Base-by-base conservation (phyloP, 306 rosid genomes). In the Pyrus bretschneideri region DNA sequence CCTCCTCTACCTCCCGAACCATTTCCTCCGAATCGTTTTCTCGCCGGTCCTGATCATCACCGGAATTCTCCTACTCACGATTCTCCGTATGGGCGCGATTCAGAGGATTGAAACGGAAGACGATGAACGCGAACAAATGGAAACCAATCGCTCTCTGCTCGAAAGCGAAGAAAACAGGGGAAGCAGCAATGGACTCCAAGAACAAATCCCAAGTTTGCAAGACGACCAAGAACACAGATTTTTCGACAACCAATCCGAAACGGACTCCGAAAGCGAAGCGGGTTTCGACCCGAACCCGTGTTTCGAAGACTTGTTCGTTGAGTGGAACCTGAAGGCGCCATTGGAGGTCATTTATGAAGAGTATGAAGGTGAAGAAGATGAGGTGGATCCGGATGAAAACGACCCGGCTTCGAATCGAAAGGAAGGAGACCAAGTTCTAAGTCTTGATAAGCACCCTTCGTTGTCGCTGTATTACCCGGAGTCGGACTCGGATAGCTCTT, bases 301-400 rank as follows among this genome's bases (percentile, higher is more conserved):
- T 67, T 87, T 88, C 64, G 96, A 86, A 42, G 89, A 84, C 22
- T 84, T 83, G 29, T 95, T 92, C 74, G 83, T 87, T 46, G 85
- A 87, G 59, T 92, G 98, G 98, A 81, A 92, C 38, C 84, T 95
- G 83, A 89, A 88, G 70, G 97, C 92, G 10, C 98, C 98, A 29
- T 78, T 95, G 80, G 96, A 95, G 70, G 88, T 92, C 18, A 95
- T 95, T 70, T 87, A 92, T 72, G 98, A 93, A 81, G 97, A 84
- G 19, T 72, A 81, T 23, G 98, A 91, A 76, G 91, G 80, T 11
- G 96, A 84, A 67, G 89, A 87, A 73, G 80, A 81, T 77, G 96
- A 80, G 66, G 75, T 76, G 8, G 71, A 60, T 38, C 58, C 63
- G 4, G 67, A 60, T 22, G 76, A 59, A 12, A 67, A 46, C n/a